Evolutionary conservation across 139 green algal genomes (phyloP), one percentile per base, ranked within the genome.

Genomic region (Coelastrella sp.): DNA sequence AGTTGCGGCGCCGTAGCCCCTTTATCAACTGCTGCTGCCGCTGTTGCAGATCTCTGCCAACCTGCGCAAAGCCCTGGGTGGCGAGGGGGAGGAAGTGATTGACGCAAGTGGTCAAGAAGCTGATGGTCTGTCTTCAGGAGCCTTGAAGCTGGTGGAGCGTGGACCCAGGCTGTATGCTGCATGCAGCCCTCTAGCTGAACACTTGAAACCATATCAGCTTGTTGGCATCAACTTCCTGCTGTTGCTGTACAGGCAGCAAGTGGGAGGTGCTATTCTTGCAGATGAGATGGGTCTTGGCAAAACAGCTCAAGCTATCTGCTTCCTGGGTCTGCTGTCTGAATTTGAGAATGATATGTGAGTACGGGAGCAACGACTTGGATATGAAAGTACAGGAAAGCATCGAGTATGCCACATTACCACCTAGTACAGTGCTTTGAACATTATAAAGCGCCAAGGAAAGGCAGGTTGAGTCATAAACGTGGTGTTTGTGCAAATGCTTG

Each of bases 171-270:
- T 91, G 66, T 64, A 84, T 15, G 69, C 83, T 0, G 89, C 89
- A 48, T 87, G 79, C 60, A 69, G 83, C 25, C 73, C 90, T 32
- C 69, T 90, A 15, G 88, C 89, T 2, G 76, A 51, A 3, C 86
- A 85, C 34, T 87, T 98, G 25, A 98, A 98, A 84, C 91, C 91
- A 9, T 98, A 98, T 91, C 95, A 98, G 92, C 74, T 98, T 35
- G 93, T 98, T 3, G 96, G 96, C 57, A 93, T 99, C 68, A 98
- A 98, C 88, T 99, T 98, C 89, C 89, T 99, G 71, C 86, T 96
- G 89, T 90, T 98, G 75, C 92, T 98, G 35, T 87, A 95, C 69
- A 85, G 90, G 32, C 86, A 90, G 66, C 69, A 88, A 64, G 81
- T 91, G 11, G 92, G 90, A 45, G 92, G 90, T n/a, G 91, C 91